Evolutionary conservation across 257 asterid genomes (phyloP).

Genomic region (Solanum clarkiae): DNA sequence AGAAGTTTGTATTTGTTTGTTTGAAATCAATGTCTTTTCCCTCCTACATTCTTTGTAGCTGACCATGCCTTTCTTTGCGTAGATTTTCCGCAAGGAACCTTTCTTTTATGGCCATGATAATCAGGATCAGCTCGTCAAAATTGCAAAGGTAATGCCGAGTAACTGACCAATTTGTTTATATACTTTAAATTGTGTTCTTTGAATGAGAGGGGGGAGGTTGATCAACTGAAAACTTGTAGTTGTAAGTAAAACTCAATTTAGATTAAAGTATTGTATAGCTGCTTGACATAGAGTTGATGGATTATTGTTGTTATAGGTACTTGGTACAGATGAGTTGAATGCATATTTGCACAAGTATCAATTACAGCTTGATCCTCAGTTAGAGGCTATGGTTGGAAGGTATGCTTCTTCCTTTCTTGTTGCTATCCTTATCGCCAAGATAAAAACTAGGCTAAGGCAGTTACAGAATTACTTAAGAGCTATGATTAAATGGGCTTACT

Average conservation of each 20-base stretch:
- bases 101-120: conserved; percentile 97
- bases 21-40: background rate
- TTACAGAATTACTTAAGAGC: background rate
- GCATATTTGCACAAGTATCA: conserved; percentile 80
- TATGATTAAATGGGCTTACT: background rate
- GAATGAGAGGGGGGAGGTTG: background rate
- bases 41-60: background rate
- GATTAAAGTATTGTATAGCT: background rate
- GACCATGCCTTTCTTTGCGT: conserved; percentile 2
- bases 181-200: background rate
- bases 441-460: background rate
- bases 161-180: background rate
- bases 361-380: conserved; percentile 84
- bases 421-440: background rate
- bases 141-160: conserved; percentile 55
- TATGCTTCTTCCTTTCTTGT: conserved; percentile 8
- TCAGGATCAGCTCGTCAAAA: conserved; percentile 96
- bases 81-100: conserved; percentile 97
- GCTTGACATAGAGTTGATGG: conserved; percentile 10
- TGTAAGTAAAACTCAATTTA: background rate
- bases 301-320: conserved; percentile 41
- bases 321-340: conserved; percentile 91
- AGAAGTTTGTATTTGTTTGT: background rate
- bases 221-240: background rate
- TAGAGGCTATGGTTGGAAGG: conserved; percentile 94